These are phyloP conservation scores for Aspergillus affinis DNA, from an alignment of 495 filamentous ascomycete genomes.

Conservation along the genomic window DNA sequence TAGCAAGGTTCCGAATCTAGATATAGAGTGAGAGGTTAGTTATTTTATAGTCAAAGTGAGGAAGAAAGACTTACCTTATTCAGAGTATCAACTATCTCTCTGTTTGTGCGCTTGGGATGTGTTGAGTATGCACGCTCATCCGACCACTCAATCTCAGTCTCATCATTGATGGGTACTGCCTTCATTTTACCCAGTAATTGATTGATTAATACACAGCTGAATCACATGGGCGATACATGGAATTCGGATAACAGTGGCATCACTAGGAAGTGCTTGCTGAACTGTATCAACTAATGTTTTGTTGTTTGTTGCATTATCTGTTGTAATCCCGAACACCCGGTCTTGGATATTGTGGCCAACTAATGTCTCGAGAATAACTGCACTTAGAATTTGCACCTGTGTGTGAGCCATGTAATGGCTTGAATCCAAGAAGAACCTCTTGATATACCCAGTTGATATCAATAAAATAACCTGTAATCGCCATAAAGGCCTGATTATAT, in stretches of 20 bases:
- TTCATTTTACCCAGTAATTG: slow-evolving; percentile 20
- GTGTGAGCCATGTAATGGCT: too few species aligned
- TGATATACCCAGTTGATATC: too few species aligned
- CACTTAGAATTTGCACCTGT: too few species aligned
- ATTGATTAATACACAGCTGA: slow-evolving; percentile 17
- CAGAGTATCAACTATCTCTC: slow-evolving; percentile 13
- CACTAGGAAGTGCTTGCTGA: slow-evolving; percentile 6
- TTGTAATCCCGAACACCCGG: too few species aligned
- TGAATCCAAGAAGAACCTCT: too few species aligned
- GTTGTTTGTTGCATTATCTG: slow-evolving; percentile 25
- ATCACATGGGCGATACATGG: slow-evolving; percentile 23
- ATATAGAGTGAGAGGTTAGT: not conserved
- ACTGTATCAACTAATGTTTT: too few species aligned
- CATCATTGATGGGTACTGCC: slow-evolving; percentile 18
- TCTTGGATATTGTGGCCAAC: too few species aligned
- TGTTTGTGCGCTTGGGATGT: slow-evolving; percentile 1
- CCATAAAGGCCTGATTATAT: too few species aligned
- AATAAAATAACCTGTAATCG: too few species aligned
- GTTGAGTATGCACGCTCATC: slow-evolving; percentile 2
- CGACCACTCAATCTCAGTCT: slow-evolving; percentile 10
- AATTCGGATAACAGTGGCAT: slow-evolving; percentile 3
- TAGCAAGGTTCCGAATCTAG: slow-evolving; percentile 12
- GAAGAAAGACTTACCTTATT: slow-evolving; percentile 8
- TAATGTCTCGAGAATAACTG: too few species aligned
- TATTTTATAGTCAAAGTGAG: not conserved